A percentile compares a stretch with the other conserved stretches of the same genome.
Evolutionary conservation across 805 yeast species (phyloP).

Genomic region (Teunomyces stri): DNA sequence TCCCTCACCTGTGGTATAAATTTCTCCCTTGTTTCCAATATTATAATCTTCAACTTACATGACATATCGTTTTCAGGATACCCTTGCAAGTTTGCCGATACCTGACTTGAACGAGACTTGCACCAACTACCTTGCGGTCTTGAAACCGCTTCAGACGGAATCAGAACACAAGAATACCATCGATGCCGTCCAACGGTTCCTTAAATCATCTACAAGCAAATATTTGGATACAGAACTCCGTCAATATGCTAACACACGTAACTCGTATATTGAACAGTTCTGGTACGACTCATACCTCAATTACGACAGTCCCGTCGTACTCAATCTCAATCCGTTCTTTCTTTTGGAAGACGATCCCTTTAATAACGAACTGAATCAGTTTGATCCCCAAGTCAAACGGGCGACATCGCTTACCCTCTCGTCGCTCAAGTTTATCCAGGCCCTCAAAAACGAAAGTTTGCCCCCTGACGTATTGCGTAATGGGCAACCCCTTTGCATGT

Average conservation of each 20-base stretch:
- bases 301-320: slow-evolving; percentile 88
- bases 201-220: slow-evolving; percentile 51
- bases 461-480: slow-evolving; percentile 67
- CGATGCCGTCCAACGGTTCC: slow-evolving; percentile 54
- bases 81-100: slow-evolving; percentile 69
- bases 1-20: background rate
- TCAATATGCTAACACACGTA: slow-evolving; percentile 58
- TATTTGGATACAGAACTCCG: slow-evolving; percentile 62
- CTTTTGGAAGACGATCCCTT: slow-evolving; percentile 91
- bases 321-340: slow-evolving; percentile 87
- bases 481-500: slow-evolving; percentile 76
- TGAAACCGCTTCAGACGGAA: slow-evolving; percentile 80
- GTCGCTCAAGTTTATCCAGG: slow-evolving; percentile 75
- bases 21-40: background rate
- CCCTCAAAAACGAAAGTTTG: slow-evolving; percentile 70
- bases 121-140: slow-evolving; percentile 57
- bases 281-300: slow-evolving; percentile 90
- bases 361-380: slow-evolving; percentile 43
- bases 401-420: slow-evolving; percentile 79
- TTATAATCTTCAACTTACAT: slow-evolving; percentile 3
- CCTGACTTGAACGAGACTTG: slow-evolving; percentile 74
- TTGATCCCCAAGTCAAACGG: slow-evolving; percentile 63
- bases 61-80: slow-evolving; percentile 59
- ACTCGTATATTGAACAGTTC: slow-evolving; percentile 87
- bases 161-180: slow-evolving; percentile 62